Percentiles rank a stretch among this genome's conserved stretches.
phyloP scores from a whole-genome alignment of 208 protist species.

The Trypanosomatidae sp. region DNA sequence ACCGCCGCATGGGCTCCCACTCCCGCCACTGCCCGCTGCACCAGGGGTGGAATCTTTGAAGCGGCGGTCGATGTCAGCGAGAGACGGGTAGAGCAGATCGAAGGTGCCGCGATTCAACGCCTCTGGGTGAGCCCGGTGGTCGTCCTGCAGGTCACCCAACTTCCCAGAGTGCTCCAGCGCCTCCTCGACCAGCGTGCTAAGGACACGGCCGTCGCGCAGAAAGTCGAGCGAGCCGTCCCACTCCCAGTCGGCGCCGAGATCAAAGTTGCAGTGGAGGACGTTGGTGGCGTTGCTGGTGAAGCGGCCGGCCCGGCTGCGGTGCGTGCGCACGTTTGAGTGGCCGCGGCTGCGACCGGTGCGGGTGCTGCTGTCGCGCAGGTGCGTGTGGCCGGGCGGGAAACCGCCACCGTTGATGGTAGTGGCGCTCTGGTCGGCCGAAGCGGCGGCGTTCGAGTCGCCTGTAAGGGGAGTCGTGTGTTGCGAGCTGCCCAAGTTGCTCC shows the following conservation, averaged over 20 bases:
- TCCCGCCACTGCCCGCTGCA: background rate
- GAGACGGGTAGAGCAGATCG: constrained; percentile 36
- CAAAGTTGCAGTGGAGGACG: constrained; percentile 17
- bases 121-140: constrained; percentile 10
- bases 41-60: background rate
- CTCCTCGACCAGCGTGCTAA: constrained; percentile 34
- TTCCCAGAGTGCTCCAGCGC: constrained; percentile 29
- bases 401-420: no score
- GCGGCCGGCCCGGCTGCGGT: constrained; percentile 3
- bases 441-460: no score
- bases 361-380: no score
- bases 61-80: constrained; percentile 29
- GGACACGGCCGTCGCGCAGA: constrained; percentile 39
- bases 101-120: constrained; percentile 17
- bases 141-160: constrained; percentile 18
- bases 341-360: no score
- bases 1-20: no score
- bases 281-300: background rate
- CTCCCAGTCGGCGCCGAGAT: constrained; percentile 29
- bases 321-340: background rate
- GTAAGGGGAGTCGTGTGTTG: no score
- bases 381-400: no score
- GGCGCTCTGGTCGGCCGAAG: no score
- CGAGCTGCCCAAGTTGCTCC: no score
- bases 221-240: constrained; percentile 44